Conservation (phyloP, 495 filamentous ascomycete genomes). For the Tricharina praecox region DNA sequence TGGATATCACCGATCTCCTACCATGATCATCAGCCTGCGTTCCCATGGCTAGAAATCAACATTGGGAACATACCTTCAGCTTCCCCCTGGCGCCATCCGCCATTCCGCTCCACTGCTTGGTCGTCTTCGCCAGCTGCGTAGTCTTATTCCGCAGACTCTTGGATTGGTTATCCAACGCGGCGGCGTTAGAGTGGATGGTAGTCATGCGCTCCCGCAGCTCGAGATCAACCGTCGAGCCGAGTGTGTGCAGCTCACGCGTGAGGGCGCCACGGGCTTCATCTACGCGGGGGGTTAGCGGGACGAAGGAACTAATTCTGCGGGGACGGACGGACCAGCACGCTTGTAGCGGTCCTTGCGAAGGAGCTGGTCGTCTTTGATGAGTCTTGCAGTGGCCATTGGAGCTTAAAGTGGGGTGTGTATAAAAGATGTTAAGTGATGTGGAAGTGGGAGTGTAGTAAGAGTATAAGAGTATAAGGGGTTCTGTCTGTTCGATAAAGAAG, state of each 20-base stretch:
- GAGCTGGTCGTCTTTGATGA: slow-evolving; percentile 26
- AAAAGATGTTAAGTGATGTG: slow-evolving; percentile 6
- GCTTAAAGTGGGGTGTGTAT: slow-evolving; percentile 7
- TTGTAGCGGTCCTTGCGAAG: slow-evolving; percentile 26
- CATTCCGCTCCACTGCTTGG: slow-evolving; percentile 49
- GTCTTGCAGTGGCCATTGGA: slow-evolving; percentile 24
- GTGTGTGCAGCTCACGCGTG: slow-evolving; percentile 20
- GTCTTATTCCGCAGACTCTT: slow-evolving; percentile 48
- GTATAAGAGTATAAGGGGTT: too few species aligned
- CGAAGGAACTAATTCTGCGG: background rate
- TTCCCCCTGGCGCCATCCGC: slow-evolving; percentile 49
- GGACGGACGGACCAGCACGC: slow-evolving; percentile 22
- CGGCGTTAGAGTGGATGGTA: slow-evolving; percentile 57
- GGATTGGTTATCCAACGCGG: slow-evolving; percentile 55
- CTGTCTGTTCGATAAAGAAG: too few species aligned
- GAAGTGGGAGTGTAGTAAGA: too few species aligned
- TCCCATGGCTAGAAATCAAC: background rate
- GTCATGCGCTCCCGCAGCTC: slow-evolving; percentile 55
- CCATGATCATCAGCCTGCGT: slow-evolving; percentile 1
- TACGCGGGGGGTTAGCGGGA: slow-evolving; percentile 5
- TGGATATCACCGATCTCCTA: slow-evolving; percentile 86
- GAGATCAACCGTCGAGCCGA: slow-evolving; percentile 48
- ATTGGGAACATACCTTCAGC: slow-evolving; percentile 41
- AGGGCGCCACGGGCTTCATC: slow-evolving; percentile 24
- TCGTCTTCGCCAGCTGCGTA: slow-evolving; percentile 50